These are phyloP conservation scores for Moniliophthora roreri DNA, from an alignment of 1,284 basidiomycete species.

Conservation along the genomic window DNA sequence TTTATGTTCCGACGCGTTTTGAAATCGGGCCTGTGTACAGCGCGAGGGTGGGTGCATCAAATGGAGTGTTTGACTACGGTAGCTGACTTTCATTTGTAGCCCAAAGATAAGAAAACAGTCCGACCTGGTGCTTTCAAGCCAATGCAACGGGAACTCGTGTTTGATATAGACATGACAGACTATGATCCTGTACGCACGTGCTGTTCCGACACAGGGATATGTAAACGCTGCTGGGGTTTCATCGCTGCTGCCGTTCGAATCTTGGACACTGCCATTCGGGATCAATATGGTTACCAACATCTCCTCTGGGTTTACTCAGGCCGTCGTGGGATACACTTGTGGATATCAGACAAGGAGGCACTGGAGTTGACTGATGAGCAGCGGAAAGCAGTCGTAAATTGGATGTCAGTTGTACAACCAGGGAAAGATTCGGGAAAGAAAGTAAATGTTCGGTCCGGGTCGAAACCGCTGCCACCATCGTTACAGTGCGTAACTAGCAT, in stretches of 20 bases:
- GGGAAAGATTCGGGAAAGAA: conserved; percentile 85
- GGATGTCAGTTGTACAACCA: conserved; percentile 85
- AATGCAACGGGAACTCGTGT: conserved; percentile 89
- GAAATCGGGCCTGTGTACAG: conserved; percentile 97
- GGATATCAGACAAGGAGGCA: conserved; percentile 92
- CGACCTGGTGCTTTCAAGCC: conserved; percentile 78
- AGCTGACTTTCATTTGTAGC: conserved; percentile 45
- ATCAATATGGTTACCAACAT: conserved; percentile 82
- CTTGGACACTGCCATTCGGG: conserved; percentile 76
- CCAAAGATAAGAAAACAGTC: conserved; percentile 88
- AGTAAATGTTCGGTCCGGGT: conserved; percentile 68
- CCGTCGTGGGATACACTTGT: conserved; percentile 96
- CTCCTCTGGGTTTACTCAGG: conserved; percentile 99
- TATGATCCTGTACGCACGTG: conserved; percentile 97
- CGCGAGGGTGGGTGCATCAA: conserved; percentile 61
- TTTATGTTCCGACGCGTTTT: conserved; percentile 87
- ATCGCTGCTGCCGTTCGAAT: conserved; percentile 93
- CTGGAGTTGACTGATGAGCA: conserved; percentile 91
- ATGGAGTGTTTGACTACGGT: conserved; percentile 9
- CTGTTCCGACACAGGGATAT: conserved; percentile 91
- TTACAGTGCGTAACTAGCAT: conserved; percentile 52
- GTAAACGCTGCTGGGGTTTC: conserved; percentile 92
- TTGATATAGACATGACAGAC: conserved; percentile 99
- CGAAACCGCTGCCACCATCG: conserved; percentile 64
- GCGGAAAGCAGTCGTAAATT: conserved; percentile 83